These are phyloP conservation scores for Pseudocercospora musae DNA, from an alignment of 2,329 filamentous ascomycete species.

Conservation along the genomic window DNA sequence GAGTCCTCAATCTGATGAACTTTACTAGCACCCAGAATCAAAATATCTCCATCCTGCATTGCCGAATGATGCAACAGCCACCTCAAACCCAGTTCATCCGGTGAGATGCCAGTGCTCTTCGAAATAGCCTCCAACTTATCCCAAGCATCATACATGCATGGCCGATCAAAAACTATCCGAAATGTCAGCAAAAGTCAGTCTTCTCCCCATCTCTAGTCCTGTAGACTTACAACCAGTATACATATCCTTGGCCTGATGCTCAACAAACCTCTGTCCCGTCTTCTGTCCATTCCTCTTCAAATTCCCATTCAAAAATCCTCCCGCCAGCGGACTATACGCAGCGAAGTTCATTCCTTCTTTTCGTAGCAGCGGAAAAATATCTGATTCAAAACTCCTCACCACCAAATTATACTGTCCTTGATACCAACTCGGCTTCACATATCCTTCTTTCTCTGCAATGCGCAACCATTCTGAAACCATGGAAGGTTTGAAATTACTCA, in stretches of 20 bases:
- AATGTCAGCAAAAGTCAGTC: conserved; percentile 24
- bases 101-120: neutral
- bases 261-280: neutral
- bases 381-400: neutral
- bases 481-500: conserved; percentile 47
- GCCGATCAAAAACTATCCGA: conserved; percentile 24
- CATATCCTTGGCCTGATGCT: neutral
- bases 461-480: conserved; percentile 25
- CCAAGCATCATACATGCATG: conserved; percentile 2
- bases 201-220: neutral
- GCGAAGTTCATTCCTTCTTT: conserved; percentile 2
- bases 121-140: neutral
- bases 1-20: conserved; percentile 17
- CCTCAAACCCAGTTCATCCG: conserved; percentile 36
- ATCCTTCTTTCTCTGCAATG: conserved; percentile 6
- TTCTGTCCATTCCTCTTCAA: neutral
- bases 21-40: conserved; percentile 38
- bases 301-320: conserved; percentile 9
- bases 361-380: conserved; percentile 4
- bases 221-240: neutral
- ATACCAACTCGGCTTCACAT: conserved; percentile 9
- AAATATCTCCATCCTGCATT: conserved; percentile 33
- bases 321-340: conserved; percentile 8
- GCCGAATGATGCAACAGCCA: conserved; percentile 45
- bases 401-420: conserved; percentile 15